Percentiles rank a stretch among this genome's conserved stretches.
Evolutionary conservation across 345 rosid genomes (phyloP).

Genomic region (Litchi chinensis): DNA sequence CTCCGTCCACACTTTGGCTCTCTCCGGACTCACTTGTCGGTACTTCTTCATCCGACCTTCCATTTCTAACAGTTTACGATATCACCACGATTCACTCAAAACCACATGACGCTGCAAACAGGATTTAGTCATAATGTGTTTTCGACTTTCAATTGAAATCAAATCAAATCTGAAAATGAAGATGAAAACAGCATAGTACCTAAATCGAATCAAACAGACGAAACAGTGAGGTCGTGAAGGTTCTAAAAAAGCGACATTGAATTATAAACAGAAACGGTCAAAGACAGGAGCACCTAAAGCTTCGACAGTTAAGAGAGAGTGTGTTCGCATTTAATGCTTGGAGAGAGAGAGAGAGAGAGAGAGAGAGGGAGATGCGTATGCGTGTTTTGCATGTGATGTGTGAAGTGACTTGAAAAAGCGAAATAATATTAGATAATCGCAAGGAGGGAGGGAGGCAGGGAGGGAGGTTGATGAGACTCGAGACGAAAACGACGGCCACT

Average conservation of each 20-base stretch:
- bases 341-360: slow-evolving; percentile 1
- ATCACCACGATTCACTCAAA: slow-evolving; percentile 21
- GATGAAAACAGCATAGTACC: background rate
- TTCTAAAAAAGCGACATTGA: background rate
- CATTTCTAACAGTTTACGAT: slow-evolving; percentile 36
- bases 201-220: background rate
- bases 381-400: background rate
- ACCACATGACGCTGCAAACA: background rate
- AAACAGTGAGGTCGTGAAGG: background rate
- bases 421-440: background rate
- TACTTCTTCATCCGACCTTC: slow-evolving; percentile 78
- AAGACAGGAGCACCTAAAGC: background rate
- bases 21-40: slow-evolving; percentile 86
- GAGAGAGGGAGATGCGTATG: background rate
- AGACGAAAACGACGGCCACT: background rate
- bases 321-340: slow-evolving; percentile 24
- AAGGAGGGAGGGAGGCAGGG: too few species aligned
- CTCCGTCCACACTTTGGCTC: slow-evolving; percentile 96
- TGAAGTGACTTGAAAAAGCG: background rate
- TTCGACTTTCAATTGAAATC: background rate
- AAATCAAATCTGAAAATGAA: slow-evolving; percentile 1
- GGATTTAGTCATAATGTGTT: too few species aligned
- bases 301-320: background rate
- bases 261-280: background rate
- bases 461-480: background rate